Evolutionary conservation across 768 basidiomycete species (phyloP), one percentile per base, ranked within the genome.

Genomic region (Suillus variegatus): DNA sequence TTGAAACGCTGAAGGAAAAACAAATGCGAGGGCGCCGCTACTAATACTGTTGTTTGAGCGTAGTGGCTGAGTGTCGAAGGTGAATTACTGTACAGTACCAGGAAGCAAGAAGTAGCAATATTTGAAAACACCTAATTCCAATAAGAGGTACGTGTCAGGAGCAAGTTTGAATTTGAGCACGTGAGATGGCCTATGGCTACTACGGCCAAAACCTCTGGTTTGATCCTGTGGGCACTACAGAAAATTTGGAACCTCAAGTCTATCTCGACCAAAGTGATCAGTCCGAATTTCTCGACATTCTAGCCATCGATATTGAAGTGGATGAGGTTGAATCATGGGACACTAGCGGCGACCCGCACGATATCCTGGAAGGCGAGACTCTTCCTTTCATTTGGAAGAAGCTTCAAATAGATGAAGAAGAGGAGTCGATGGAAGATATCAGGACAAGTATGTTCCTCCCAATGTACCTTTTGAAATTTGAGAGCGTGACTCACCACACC

Each of bases 151-250:
- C 52, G 52, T 52, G 51, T 54, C 51, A 18, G 16, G 16, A 22
- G 25, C 54, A 46, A 36, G 43, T 52, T 36, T 18, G 12, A 38
- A 32, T 32, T 32, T 32, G 32, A 43, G 46, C 65, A 64, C 64
- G 68, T 62, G 61, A 41, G 57, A 71, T 66, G 67, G 57, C 65
- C 14, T 61, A 71, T 66, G 67, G 57, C 65, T 14, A 25, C 72
- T 91, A 93, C 70, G 90, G 88, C 3, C 85, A 85, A 65, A 84
- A 84, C 25, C 81, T 89, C 6, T 89, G 88, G 88, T 90, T 89
- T 67, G 72, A 82, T n/a, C 81, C 82, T 10, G 71, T 78, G n/a
- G 82, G 73, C 22, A 58, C 56, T 4, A n/a, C 60, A 10, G 49
- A 57, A 13, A 32, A 46, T 41, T 60, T 25, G 25, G 20, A 40